Percentiles rank a stretch among this genome's conserved stretches.
Evolutionary conservation across 2,329 filamentous ascomycete genomes (phyloP).

Genomic region (Grosmannia huntii): DNA sequence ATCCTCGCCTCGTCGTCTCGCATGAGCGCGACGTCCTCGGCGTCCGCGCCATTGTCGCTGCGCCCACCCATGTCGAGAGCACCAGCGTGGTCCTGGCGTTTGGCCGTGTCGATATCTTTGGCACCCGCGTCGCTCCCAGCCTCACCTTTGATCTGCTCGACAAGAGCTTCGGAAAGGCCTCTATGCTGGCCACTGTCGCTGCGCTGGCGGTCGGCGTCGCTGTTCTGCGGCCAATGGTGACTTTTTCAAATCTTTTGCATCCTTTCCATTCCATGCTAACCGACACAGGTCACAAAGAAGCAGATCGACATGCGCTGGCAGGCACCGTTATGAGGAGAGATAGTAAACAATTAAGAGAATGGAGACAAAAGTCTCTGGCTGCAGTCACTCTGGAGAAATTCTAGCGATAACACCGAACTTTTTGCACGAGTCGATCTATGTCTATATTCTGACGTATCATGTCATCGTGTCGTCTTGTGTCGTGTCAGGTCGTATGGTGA

Average conservation of each 20-base stretch:
- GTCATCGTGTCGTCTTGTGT: not conserved
- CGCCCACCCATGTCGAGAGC: constrained; percentile 75
- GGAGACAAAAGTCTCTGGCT: not conserved
- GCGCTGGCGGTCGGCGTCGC: constrained; percentile 66
- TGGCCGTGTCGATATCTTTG: constrained; percentile 70
- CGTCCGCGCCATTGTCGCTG: constrained; percentile 58
- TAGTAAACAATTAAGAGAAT: not conserved
- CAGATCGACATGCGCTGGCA: constrained; percentile 56
- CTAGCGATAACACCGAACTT: not conserved
- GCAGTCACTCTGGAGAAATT: not conserved
- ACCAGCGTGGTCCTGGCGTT: constrained; percentile 83
- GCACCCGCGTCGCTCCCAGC: constrained; percentile 75
- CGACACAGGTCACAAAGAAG: constrained; percentile 42
- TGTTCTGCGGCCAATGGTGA: constrained; percentile 74
- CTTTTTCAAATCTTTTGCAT: constrained; percentile 14
- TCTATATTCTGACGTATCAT: not conserved
- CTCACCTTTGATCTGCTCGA: constrained; percentile 84
- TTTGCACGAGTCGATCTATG: not conserved
- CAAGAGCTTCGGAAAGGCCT: constrained; percentile 84
- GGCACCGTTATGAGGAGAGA: constrained; percentile 17
- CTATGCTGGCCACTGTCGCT: constrained; percentile 70
- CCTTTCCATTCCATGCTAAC: constrained; percentile 17
- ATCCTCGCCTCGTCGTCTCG: constrained; percentile 66
- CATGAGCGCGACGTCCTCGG: constrained; percentile 27
- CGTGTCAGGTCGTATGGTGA: not conserved